Percentiles rank a stretch among this genome's conserved stretches.
phyloP scores from a whole-genome alignment of 495 filamentous ascomycete genomes.

The Darksidea phi region DNA sequence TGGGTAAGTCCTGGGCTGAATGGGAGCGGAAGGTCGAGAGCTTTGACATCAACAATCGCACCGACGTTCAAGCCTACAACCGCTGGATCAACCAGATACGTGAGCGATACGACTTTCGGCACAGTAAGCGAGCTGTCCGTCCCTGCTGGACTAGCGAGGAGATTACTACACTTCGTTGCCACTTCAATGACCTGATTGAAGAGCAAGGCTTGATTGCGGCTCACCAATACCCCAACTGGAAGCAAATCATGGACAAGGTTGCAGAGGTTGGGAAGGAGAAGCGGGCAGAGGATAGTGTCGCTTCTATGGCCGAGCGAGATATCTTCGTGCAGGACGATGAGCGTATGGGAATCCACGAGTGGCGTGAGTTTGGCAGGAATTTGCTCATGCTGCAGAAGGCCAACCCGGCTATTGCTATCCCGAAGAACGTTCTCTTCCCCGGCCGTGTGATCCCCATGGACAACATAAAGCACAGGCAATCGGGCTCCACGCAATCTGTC shows the following conservation, averaged over 20 bases:
- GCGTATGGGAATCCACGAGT: constrained; percentile 7
- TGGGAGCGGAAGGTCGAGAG: background rate
- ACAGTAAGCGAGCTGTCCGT: constrained; percentile 1
- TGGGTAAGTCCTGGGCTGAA: background rate
- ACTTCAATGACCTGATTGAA: constrained; percentile 8
- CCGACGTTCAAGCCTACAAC: background rate
- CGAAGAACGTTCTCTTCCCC: background rate
- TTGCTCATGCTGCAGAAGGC: background rate
- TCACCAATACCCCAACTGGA: background rate
- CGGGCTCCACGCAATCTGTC: too few species aligned
- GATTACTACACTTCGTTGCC: background rate
- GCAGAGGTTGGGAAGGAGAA: background rate
- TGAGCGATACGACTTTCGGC: background rate
- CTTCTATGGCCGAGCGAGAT: background rate
- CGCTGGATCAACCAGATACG: background rate
- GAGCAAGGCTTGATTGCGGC: background rate
- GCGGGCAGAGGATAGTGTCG: background rate
- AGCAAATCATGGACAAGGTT: too few species aligned
- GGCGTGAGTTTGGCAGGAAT: background rate
- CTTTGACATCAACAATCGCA: constrained; percentile 4
- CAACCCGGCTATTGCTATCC: background rate
- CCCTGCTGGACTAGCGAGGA: background rate
- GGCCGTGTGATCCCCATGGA: background rate
- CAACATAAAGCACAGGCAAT: background rate
- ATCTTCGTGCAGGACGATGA: background rate